Evolutionary conservation across 805 yeast genomes (phyloP), one percentile per base, ranked within the genome.

Genomic region (Zygosaccharomyces gambellarensis): DNA sequence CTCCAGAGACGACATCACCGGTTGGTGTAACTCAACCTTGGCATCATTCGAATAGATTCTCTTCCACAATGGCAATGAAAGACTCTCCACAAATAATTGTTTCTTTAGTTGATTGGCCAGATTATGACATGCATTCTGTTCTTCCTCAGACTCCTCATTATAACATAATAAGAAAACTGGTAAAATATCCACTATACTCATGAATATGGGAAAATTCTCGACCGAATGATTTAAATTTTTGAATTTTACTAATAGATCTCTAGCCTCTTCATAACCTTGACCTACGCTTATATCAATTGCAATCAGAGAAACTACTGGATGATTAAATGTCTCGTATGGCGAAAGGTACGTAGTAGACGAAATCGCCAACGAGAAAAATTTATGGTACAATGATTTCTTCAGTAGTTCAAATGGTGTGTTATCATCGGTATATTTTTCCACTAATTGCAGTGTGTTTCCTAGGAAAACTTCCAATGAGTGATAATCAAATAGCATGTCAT

Each of bases 321-420:
- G 97, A 56, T 86, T 83, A 64, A 90, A 82, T 4, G 89, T 83
- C 65, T 92, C 97, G 62, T 87, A 88, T 1, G 92, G 82, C 2
- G 87, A 80, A 7, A 87, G 68, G 6, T 76, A 75, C 11, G 79
- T 75, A 10, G 85, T 74, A 3, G 88, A 75, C 6, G 85, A 70
- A 38, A 85, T 60, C 7, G 68, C 64, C 54, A 80, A 77, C 28
- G 82, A 74, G 55, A 85, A 74, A 54, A 81, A 74, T 45, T 76
- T 78, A 52, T 79, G 69, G 61, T 83, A 87, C 8, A 83, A 67
- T 3, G 79, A 72, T 47, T 72, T 72, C 45, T 72, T 73, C 36
- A 78, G 58, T 1, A 65, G 47, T 11, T 57, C 45, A 44, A 63
- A 59, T 3, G 60, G 50, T 2, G 71, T 69, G 3, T 58, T 56